Conservation (phyloP, 2,329 filamentous ascomycete species). For the Colletotrichum liriopes region DNA sequence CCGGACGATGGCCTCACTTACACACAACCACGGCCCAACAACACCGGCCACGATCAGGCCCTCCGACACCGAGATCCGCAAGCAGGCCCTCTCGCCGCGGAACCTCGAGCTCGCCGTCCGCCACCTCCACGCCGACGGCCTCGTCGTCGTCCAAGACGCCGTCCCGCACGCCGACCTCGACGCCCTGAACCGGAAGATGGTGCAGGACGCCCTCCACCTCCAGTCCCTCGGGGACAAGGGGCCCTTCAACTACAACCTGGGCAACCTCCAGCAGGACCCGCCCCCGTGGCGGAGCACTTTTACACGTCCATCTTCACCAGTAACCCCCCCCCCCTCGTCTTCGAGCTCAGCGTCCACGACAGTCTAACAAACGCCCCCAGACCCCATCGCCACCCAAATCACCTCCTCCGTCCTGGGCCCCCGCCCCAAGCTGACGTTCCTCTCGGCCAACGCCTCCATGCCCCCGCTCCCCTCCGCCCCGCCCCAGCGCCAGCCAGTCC, state of each 20-base stretch:
- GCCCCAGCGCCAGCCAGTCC: slow-evolving; percentile 68
- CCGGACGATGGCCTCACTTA: slow-evolving; percentile 28
- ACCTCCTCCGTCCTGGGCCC: slow-evolving; percentile 70
- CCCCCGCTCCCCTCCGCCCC: slow-evolving; percentile 59
- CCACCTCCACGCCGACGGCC: slow-evolving; percentile 66
- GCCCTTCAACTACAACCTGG: slow-evolving; percentile 75
- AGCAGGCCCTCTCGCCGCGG: slow-evolving; percentile 53
- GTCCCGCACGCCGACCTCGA: slow-evolving; percentile 68
- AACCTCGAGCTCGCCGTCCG: slow-evolving; percentile 71
- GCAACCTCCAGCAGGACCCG: slow-evolving; percentile 74
- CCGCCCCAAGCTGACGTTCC: slow-evolving; percentile 69
- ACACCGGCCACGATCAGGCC: slow-evolving; percentile 50
- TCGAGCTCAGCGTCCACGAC: not conserved
- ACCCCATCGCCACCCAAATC: slow-evolving; percentile 70
- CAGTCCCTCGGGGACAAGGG: slow-evolving; percentile 67
- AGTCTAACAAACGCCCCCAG: slow-evolving; percentile 48
- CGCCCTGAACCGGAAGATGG: slow-evolving; percentile 71
- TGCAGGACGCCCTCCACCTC: slow-evolving; percentile 68
- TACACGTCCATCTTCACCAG: slow-evolving; percentile 68
- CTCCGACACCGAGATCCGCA: slow-evolving; percentile 47
- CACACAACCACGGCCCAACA: slow-evolving; percentile 18
- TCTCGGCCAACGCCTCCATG: slow-evolving; percentile 72
- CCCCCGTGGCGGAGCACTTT: slow-evolving; percentile 67
- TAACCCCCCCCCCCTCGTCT: slow-evolving; percentile 46
- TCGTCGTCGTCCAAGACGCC: slow-evolving; percentile 70